These are phyloP conservation scores for Fusarium musae DNA, from an alignment of 2,329 filamentous ascomycete species.

Conservation along the genomic window DNA sequence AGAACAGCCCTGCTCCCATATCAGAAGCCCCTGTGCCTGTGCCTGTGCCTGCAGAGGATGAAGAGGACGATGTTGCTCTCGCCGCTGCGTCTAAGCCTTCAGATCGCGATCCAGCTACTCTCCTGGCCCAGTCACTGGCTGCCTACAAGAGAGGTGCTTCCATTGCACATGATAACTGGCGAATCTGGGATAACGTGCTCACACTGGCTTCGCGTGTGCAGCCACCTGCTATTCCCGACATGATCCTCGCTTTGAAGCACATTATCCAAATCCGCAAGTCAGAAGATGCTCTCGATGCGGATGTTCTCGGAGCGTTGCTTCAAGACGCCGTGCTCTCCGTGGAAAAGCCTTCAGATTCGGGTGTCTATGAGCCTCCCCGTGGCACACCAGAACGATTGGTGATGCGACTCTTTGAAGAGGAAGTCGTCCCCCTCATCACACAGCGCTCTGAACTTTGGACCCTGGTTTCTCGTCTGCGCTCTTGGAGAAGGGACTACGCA, in stretches of 20 bases:
- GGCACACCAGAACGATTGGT: constrained; percentile 72
- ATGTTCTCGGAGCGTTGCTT: constrained; percentile 77
- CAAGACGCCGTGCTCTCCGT: constrained; percentile 71
- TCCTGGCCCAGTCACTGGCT: constrained; percentile 78
- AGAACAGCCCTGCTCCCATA: constrained; percentile 41
- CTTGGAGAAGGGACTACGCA: constrained; percentile 76
- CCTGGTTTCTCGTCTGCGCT: constrained; percentile 75
- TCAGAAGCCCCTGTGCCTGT: constrained; percentile 32
- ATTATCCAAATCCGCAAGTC: constrained; percentile 81
- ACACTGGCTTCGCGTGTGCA: constrained; percentile 82
- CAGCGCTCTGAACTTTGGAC: constrained; percentile 80
- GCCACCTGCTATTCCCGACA: constrained; percentile 79
- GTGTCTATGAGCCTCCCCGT: constrained; percentile 55
- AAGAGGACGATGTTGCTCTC: constrained; percentile 46
- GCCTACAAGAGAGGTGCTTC: constrained; percentile 89
- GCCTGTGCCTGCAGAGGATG: constrained; percentile 37
- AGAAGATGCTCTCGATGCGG: constrained; percentile 81
- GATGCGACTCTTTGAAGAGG: constrained; percentile 77
- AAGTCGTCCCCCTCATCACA: constrained; percentile 86
- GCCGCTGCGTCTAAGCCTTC: constrained; percentile 32
- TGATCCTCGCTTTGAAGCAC: constrained; percentile 78
- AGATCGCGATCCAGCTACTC: constrained; percentile 64
- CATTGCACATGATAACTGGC: constrained; percentile 85
- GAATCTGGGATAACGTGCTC: constrained; percentile 97
- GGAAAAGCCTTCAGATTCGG: constrained; percentile 46